Percentiles rank a stretch among this genome's conserved stretches.
These are phyloP conservation scores for Noccaea bulbosa DNA, from an alignment of 345 rosid species.

Conservation along the genomic window DNA sequence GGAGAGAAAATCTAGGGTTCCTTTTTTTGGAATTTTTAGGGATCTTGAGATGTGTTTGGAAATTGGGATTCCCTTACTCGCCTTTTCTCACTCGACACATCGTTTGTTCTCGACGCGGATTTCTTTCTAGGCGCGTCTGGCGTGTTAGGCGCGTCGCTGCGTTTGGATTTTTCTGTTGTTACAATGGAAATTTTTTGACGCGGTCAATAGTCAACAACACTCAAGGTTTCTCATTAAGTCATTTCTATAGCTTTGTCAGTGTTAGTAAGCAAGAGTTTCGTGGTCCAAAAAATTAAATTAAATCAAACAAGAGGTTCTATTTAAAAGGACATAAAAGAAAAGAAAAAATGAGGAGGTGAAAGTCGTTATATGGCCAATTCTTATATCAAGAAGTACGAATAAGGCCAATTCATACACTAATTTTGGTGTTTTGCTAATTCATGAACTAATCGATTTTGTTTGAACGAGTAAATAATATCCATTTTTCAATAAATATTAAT, in stretches of 20 bases:
- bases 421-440: too few species aligned
- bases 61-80: constrained; percentile 9
- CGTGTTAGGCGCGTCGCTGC: constrained; percentile 33
- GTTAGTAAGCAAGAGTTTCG: neutral
- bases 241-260: neutral
- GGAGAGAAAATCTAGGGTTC: constrained; percentile 48
- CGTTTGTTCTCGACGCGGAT: constrained; percentile 43
- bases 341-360: too few species aligned
- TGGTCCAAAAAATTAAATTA: too few species aligned
- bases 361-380: too few species aligned
- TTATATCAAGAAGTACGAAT: too few species aligned
- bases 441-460: too few species aligned
- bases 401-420: too few species aligned
- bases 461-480: too few species aligned
- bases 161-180: neutral
- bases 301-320: too few species aligned
- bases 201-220: neutral
- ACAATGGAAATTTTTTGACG: neutral
- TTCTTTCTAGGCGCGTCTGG: constrained; percentile 37
- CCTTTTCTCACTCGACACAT: constrained; percentile 15
- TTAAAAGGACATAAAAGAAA: too few species aligned
- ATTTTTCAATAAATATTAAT: too few species aligned
- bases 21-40: constrained; percentile 45
- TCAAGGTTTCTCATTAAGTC: too few species aligned
- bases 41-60: constrained; percentile 30